Base-by-base conservation (phyloP, 192 early-diverging fungal genomes). In the Mortierella antarctica region DNA sequence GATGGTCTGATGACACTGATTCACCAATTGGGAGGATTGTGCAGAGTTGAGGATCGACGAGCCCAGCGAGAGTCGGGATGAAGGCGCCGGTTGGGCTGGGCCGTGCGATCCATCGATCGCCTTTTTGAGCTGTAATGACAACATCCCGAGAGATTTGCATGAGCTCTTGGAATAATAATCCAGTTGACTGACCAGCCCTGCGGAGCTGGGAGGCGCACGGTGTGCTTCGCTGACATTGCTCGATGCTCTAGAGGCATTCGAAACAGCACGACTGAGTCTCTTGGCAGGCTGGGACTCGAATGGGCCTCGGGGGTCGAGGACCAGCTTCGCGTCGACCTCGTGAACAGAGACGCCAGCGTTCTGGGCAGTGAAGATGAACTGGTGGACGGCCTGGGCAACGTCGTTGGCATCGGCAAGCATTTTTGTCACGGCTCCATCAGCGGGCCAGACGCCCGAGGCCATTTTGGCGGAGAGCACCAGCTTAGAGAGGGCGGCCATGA, bases 401-500 rank as follows among this genome's bases (percentile, higher is more conserved):
- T 96, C 96, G 56, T 88, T 88, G 3, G 91, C 88, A 55, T 93
- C 91, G 9, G 83, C 73, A n/a, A 92, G 87, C 84, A 97, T 92
- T 14, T 92, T 93, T 17, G 83, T 67, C 31, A 91, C 86, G 6
- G 95, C 89, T 69, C 96, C 94, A 6, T 94, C 93, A 6, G 95
- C 93, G 42, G 96, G 96, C 95, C 96, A 97, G 52, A 97, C 88
- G n/a, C 92, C 92, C 14, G 93, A 84, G 0, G 93, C 95, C 49
- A 91, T 88, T 70, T 93, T 96, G 49, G 95, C 91, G 11, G 94
- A 90, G 15, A 98, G 82, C 15, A 93, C 87, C 64, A 99, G 85
- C 57, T 96, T 96, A 12, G 95, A 95, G 14, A 98, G 73, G 6
- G 92, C 85, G 18, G 90, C 90, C 82, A 95, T 92, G 47, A 99